Base-by-base conservation (phyloP, 2,329 filamentous ascomycete genomes). In the Dichotomopilus funicola region DNA sequence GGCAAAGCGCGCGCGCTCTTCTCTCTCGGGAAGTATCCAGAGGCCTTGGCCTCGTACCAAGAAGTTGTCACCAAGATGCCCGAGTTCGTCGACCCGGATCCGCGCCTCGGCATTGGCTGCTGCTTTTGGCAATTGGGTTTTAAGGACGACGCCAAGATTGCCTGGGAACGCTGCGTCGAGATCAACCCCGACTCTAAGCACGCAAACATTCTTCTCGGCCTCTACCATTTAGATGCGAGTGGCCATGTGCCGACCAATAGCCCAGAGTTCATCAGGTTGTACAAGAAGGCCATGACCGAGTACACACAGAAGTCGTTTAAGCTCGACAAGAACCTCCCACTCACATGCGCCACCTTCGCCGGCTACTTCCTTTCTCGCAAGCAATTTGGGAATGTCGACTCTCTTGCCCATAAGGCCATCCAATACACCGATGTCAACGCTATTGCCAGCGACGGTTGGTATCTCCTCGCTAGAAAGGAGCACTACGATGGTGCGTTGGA, bases 361-460 rank as follows among this genome's bases (percentile, higher is more conserved):
- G 80, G 84, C 60, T 96, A 96, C 71, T 97, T 96, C 71, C 75
- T 96, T 34, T 85, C 90, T 2, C 82, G 88, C 65, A 95, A 91
- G 68, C 83, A 85, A 7, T 87, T 90, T 71, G 74, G 82, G 31
- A 91, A 90, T 58, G 91, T 94, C 8, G 91, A 97, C 62, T 85
- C 85, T 19, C 78, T 99, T 13, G 89, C 92, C 6, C 88, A 91
- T 68, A 94, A 94, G 70, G 91, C 94, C 6, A 96, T 99, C 60
- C 90, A 96, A 66, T 87, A 89, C 65, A 97, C 94, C 2, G 94
- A 99, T 67, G 89, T 97, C 63, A 96, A 96, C 69, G 89, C 91
- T 3, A 90, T 97, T 69, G 92, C 92, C 31, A 96, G 92, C 72
- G 95, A 99, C 68, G 95, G 94, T 38, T 97, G 92, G 91, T 99